phyloP scores from a whole-genome alignment of 257 asterid genomes.

The Lantana camara region DNA sequence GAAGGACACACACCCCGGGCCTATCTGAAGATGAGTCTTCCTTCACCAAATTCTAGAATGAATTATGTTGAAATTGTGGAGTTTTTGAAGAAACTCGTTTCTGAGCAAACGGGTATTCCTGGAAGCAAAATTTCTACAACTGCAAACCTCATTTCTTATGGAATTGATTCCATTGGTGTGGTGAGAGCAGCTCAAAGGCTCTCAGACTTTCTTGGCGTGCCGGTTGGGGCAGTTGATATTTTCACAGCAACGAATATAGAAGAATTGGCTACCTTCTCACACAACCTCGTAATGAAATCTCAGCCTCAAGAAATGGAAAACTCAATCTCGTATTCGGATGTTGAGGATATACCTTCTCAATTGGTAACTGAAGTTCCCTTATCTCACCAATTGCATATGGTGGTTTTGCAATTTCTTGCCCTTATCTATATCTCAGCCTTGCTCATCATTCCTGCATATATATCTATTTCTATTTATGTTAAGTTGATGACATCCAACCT shows the following conservation, averaged over 20 bases:
- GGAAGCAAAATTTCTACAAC: constrained; percentile 59
- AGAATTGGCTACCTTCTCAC: constrained; percentile 74
- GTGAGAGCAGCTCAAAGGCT: constrained; percentile 94
- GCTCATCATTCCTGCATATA: constrained; percentile 63
- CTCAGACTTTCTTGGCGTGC: constrained; percentile 75
- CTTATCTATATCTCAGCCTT: constrained; percentile 51
- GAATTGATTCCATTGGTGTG: constrained; percentile 93
- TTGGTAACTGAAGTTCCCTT: constrained; percentile 49
- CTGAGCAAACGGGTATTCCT: constrained; percentile 68
- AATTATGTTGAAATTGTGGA: constrained; percentile 53
- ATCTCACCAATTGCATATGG: constrained; percentile 42
- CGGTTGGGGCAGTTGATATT: constrained; percentile 87
- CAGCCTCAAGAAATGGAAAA: constrained; percentile 42
- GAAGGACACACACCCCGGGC: constrained; percentile 77
- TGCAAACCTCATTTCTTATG: constrained; percentile 67
- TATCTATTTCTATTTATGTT: constrained; percentile 45
- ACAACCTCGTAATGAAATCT: constrained; percentile 53
- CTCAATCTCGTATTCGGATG: constrained; percentile 32
- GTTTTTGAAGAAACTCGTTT: constrained; percentile 58
- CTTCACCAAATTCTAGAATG: constrained; percentile 34
- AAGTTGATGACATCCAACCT: constrained; percentile 36
- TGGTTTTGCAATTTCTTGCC: constrained; percentile 54
- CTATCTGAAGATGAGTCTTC: constrained; percentile 30
- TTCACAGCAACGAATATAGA: constrained; percentile 83
- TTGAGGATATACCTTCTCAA: constrained; percentile 42